Base-by-base conservation (phyloP, 1,284 basidiomycete genomes). In the Leccinum huronense region DNA sequence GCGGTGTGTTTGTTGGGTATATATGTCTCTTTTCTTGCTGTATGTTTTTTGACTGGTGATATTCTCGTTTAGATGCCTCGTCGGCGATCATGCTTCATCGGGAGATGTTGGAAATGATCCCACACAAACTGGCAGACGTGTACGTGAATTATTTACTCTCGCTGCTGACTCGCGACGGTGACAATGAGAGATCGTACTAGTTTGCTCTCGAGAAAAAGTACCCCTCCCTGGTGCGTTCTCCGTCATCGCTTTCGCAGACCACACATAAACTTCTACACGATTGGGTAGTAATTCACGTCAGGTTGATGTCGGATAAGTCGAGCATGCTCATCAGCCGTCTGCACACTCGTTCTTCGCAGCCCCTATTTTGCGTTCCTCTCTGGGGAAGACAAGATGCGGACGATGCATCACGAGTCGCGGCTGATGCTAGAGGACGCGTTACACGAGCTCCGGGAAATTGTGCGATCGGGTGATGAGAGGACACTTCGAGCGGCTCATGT, bases 281-380 rank as follows among this genome's bases (percentile, higher is more conserved):
- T 66, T 98, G 97, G 95, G 91, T 89, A 5, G 85, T 96, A 10
- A 81, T 98, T 61, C 93, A 90, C 66, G 87, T 99, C 68, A 90
- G 84, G 66, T 81, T 98, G 59, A 90, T 92, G 0, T 85, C 90
- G 6, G 94, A 97, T 71, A 87, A 87, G 67, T 89, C 86, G 68
- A 91, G 91, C 4, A 83, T 99, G 73, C 89, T 98, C 67, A 77
- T 98, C 55, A 89, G 93, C 1, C 88, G 95, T 13, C 90, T 95
- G 69, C 83, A 89, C 45, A 81, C 85, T 2, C 80, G 55, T 1
- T 64, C 82, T 3, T 77, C 79, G 7, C 79, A 83, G 2, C 91
- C 94, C 0, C 82, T 97, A 11, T 95, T 98, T 76, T 93, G 91
- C 68, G 81, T 99, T 5, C 97, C 97, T 0, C 80, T 99, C 33